phyloP scores from a whole-genome alignment of 1,139 yeast genomes.

The Pichia sorboxylosa region DNA sequence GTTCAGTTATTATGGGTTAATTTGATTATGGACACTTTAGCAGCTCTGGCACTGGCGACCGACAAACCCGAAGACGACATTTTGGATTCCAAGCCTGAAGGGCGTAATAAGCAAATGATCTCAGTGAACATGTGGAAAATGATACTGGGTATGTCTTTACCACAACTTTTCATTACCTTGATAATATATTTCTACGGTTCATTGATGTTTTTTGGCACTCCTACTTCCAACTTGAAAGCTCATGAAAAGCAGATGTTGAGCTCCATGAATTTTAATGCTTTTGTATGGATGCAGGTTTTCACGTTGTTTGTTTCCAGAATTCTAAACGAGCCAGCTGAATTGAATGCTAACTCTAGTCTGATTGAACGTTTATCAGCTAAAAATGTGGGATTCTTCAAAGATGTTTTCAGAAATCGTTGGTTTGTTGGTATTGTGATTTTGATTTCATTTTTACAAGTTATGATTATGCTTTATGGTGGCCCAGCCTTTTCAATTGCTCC shows the following conservation, averaged over 20 bases:
- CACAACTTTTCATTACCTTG: constrained; percentile 73
- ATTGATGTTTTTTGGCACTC: constrained; percentile 39
- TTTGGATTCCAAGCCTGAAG: constrained; percentile 74
- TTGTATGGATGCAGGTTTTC: constrained; percentile 97
- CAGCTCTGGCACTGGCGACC: constrained; percentile 95
- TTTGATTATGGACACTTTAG: constrained; percentile 94
- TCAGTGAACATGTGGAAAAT: constrained; percentile 96
- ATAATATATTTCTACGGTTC: constrained; percentile 69
- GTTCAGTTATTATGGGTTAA: constrained; percentile 97
- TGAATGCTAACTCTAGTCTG: constrained; percentile 49
- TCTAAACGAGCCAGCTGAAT: constrained; percentile 53
- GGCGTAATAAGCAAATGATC: constrained; percentile 69
- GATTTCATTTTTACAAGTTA: constrained; percentile 72
- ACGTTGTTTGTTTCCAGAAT: constrained; percentile 86
- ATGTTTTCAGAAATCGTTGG: constrained; percentile 71
- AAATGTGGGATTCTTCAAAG: constrained; percentile 73
- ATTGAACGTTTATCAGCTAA: constrained; percentile 45
- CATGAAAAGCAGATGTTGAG: constrained; percentile 50
- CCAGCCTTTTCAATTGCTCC: constrained; percentile 77
- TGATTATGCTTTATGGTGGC: constrained; percentile 96
- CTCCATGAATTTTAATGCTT: constrained; percentile 87
- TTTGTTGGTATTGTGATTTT: constrained; percentile 60
- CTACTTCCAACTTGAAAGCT: constrained; percentile 23
- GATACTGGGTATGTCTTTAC: constrained; percentile 78
- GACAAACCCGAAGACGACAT: constrained; percentile 86